Percentiles rank a stretch among this genome's conserved stretches.
phyloP scores from a whole-genome alignment of 2,329 filamentous ascomycete species.

The Epichloe gansuensis region DNA sequence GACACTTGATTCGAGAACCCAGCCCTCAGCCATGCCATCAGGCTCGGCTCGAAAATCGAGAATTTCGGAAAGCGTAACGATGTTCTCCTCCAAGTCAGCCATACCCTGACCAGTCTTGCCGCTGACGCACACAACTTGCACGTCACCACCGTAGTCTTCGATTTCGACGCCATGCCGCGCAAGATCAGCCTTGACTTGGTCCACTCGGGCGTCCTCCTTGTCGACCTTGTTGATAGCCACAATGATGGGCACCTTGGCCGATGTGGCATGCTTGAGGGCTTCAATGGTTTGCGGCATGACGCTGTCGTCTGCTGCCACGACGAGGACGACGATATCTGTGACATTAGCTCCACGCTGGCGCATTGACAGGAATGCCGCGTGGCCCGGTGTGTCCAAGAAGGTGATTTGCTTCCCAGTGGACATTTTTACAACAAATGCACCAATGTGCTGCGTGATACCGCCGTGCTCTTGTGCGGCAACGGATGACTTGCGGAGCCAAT shows the following conservation, averaged over 20 bases:
- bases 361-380: constrained; percentile 93
- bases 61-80: constrained; percentile 74
- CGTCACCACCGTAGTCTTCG: constrained; percentile 89
- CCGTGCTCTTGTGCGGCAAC: constrained; percentile 86
- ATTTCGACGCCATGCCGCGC: constrained; percentile 74
- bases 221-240: constrained; percentile 98
- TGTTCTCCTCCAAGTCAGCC: constrained; percentile 81
- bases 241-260: constrained; percentile 83
- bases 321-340: constrained; percentile 90
- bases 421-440: constrained; percentile 86
- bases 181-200: constrained; percentile 80
- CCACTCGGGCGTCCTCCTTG: constrained; percentile 67
- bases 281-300: constrained; percentile 96
- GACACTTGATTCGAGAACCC: constrained; percentile 83
- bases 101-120: constrained; percentile 92
- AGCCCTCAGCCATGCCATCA: constrained; percentile 73
- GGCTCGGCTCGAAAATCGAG: constrained; percentile 76
- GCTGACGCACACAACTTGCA: constrained; percentile 81
- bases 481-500: constrained; percentile 85
- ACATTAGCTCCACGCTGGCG: constrained; percentile 88
- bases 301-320: constrained; percentile 92
- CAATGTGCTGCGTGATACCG: constrained; percentile 96
- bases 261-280: constrained; percentile 83
- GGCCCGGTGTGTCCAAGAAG: constrained; percentile 91
- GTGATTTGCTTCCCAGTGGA: constrained; percentile 82